Evolutionary conservation across 441 rosid genomes (phyloP).

Genomic region (Arabidopsis hybrid): DNA sequence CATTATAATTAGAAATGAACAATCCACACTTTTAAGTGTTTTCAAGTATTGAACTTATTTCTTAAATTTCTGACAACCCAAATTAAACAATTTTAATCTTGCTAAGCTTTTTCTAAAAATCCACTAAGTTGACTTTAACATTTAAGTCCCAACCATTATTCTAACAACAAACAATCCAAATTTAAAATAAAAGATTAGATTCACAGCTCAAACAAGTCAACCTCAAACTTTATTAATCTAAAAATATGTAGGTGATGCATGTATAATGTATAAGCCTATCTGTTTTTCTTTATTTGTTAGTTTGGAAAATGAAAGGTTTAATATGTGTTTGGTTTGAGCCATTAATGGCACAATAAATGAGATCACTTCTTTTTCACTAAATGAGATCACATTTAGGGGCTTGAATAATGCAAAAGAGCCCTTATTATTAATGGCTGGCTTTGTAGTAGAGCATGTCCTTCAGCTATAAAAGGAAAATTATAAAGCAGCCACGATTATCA

Average conservation of each 20-base stretch:
- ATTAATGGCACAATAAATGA: conserved; percentile 41
- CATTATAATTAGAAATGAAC: too few species aligned
- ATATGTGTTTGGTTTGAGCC: conserved; percentile 37
- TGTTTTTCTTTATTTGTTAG: conserved; percentile 27
- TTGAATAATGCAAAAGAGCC: conserved; percentile 34
- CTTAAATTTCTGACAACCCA: background rate
- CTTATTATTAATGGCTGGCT: conserved; percentile 10
- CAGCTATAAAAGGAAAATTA: conserved; percentile 27
- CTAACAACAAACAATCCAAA: background rate
- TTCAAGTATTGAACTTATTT: too few species aligned
- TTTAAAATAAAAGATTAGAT: background rate
- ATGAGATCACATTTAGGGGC: conserved; percentile 36
- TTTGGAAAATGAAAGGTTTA: conserved; percentile 31
- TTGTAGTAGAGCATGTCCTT: conserved; percentile 20
- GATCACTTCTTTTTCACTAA: conserved; percentile 32
- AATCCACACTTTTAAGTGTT: too few species aligned
- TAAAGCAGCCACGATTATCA: conserved; percentile 12
- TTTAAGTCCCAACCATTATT: background rate
- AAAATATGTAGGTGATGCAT: background rate
- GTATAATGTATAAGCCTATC: conserved; percentile 4
- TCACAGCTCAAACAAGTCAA: background rate
- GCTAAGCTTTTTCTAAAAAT: background rate
- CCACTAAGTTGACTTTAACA: background rate
- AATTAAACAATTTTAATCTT: too few species aligned
- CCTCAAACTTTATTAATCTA: background rate